Evolutionary conservation across 2,329 filamentous ascomycete genomes (phyloP).

Genomic region (Arachnomyces sp.): DNA sequence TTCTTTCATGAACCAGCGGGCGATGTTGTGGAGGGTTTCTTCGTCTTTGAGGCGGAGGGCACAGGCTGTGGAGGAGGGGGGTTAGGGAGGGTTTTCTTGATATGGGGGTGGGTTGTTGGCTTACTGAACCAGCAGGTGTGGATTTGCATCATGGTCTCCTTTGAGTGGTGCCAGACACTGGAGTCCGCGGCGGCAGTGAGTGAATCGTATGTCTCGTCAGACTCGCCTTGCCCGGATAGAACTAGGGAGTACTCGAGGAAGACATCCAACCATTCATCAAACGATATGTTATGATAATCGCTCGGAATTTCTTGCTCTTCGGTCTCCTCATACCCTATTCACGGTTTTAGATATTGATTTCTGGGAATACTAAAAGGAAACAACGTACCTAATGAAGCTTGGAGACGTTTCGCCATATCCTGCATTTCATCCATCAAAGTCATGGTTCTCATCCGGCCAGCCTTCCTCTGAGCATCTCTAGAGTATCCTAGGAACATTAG

Average conservation of each 20-base stretch:
- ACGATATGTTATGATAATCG: constrained; percentile 69
- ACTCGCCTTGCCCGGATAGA: constrained; percentile 60
- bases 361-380: neutral
- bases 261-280: constrained; percentile 78
- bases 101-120: constrained; percentile 15
- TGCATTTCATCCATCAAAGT: constrained; percentile 36
- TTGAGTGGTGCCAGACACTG: constrained; percentile 70
- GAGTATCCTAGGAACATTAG: constrained; percentile 45
- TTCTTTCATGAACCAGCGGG: constrained; percentile 77
- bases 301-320: constrained; percentile 32
- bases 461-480: constrained; percentile 32
- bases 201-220: constrained; percentile 68
- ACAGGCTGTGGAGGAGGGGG: constrained; percentile 52
- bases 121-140: constrained; percentile 69
- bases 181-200: constrained; percentile 72
- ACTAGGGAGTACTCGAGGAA: constrained; percentile 82
- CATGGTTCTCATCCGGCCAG: constrained; percentile 26
- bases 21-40: constrained; percentile 65
- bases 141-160: constrained; percentile 61
- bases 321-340: constrained; percentile 6
- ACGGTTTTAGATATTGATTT: neutral
- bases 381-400: constrained; percentile 33
- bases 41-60: constrained; percentile 72
- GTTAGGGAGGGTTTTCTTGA: constrained; percentile 11
- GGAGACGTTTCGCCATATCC: constrained; percentile 37